A percentile compares a stretch with the other conserved stretches of the same genome.
Evolutionary conservation across 106 monocot genomes (phyloP).

Genomic region (Cymbidium sinense): DNA sequence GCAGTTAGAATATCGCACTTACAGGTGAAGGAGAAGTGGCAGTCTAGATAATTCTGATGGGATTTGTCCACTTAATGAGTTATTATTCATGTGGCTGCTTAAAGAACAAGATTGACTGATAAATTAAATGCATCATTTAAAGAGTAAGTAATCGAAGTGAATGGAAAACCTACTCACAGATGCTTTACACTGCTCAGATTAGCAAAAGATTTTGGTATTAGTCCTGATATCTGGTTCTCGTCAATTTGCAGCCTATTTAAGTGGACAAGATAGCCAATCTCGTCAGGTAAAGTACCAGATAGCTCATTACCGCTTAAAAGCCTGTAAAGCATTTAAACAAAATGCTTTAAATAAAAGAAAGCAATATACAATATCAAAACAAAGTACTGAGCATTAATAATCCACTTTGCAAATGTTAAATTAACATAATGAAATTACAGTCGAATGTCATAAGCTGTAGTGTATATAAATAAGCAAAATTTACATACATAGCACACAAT

Average conservation of each 20-base stretch:
- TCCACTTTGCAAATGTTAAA: too few relatives aligned
- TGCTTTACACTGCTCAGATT: conserved; percentile 58
- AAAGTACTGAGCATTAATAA: neutral
- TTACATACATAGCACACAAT: too few relatives aligned
- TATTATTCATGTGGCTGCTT: conserved; percentile 96
- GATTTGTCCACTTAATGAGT: conserved; percentile 88
- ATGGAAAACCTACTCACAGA: conserved; percentile 53
- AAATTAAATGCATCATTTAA: conserved; percentile 2
- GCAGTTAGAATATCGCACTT: conserved; percentile 15
- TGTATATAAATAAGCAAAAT: too few relatives aligned
- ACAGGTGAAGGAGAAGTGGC: conserved; percentile 66
- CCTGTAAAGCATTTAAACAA: conserved; percentile 23
- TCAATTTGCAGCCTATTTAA: conserved; percentile 86
- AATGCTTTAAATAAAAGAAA: conserved; percentile 1
- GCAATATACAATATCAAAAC: neutral
- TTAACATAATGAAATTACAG: too few relatives aligned
- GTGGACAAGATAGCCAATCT: conserved; percentile 68
- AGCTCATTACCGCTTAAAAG: conserved; percentile 81
- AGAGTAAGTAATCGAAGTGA: conserved; percentile 9
- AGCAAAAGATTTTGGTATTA: conserved; percentile 82
- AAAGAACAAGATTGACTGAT: neutral
- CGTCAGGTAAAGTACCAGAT: conserved; percentile 76
- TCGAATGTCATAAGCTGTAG: too few relatives aligned
- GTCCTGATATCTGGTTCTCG: conserved; percentile 74
- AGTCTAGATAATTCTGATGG: conserved; percentile 67